These are phyloP conservation scores for Malassezia sp. DNA, from an alignment of 1,284 basidiomycete genomes.

Conservation along the genomic window DNA sequence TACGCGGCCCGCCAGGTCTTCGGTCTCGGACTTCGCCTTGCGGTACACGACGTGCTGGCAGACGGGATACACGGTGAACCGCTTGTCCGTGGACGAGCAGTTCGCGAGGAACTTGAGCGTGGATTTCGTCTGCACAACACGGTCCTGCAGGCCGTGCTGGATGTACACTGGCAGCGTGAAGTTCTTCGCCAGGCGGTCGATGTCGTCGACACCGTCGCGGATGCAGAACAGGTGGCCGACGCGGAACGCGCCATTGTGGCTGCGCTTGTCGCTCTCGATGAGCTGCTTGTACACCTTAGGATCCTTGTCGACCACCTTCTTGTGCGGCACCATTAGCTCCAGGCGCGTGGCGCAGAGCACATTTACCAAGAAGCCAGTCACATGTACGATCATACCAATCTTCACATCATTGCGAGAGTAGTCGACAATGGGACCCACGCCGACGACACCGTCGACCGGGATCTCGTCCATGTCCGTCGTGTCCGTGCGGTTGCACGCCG, in stretches of 20 bases:
- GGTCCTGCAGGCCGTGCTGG: constrained; percentile 38
- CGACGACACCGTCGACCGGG: constrained; percentile 36
- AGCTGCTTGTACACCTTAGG: constrained; percentile 41
- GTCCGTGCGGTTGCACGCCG: constrained; percentile 25
- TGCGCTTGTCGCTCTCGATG: constrained; percentile 35
- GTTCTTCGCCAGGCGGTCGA: constrained; percentile 16
- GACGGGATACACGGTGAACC: constrained; percentile 37
- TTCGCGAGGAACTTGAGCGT: constrained; percentile 23
- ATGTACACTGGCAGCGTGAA: constrained; percentile 32
- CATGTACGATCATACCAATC: constrained; percentile 13
- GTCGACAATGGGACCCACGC: constrained; percentile 37
- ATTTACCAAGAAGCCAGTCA: constrained; percentile 2
- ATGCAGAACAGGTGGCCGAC: constrained; percentile 33
- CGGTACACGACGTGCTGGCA: constrained; percentile 45
- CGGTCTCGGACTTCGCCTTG: constrained; percentile 41
- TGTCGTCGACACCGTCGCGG: constrained; percentile 21
- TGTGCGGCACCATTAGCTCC: constrained; percentile 40
- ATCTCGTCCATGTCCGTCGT: constrained; percentile 25
- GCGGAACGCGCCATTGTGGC: constrained; percentile 39
- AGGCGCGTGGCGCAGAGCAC: constrained; percentile 20
- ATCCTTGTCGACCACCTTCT: constrained; percentile 38
- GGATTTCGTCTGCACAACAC: constrained; percentile 23
- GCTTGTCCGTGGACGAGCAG: constrained; percentile 21
- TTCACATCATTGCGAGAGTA: constrained; percentile 23
- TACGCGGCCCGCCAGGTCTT: constrained; percentile 37